Percentiles rank a stretch among this genome's conserved stretches.
Conservation (phyloP, 2,329 filamentous ascomycete species). For the Fusarium longipes region DNA sequence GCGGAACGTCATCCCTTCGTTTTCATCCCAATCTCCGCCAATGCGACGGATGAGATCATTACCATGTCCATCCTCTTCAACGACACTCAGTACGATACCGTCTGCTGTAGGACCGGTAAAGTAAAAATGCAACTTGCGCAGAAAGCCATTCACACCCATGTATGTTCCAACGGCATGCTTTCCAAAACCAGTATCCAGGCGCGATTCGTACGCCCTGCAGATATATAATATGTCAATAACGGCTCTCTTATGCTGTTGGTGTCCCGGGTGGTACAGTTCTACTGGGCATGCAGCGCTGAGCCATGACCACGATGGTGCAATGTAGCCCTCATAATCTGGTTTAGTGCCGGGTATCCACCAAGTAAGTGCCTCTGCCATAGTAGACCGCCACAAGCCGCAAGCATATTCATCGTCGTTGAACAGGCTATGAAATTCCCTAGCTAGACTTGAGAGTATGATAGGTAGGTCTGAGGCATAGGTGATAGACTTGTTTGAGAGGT, state of each 20-base stretch:
- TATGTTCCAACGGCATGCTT: neutral
- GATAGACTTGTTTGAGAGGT: neutral
- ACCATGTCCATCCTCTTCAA: neutral
- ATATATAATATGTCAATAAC: neutral
- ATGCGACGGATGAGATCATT: neutral
- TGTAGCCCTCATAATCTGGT: neutral
- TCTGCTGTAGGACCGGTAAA: neutral
- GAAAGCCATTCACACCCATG: neutral
- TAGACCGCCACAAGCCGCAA: neutral
- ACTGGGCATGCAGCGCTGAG: neutral
- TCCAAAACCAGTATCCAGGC: neutral
- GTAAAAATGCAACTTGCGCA: neutral
- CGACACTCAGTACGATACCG: neutral
- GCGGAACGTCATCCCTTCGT: neutral
- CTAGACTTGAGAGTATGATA: neutral
- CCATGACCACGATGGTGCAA: constrained; percentile 7
- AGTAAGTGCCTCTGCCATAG: neutral
- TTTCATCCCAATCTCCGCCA: neutral
- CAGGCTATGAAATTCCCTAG: neutral
- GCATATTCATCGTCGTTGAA: constrained; percentile 2
- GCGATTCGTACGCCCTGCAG: neutral
- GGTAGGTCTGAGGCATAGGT: neutral
- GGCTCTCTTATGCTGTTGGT: neutral
- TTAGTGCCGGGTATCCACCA: neutral
- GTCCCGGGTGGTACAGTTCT: neutral